These are phyloP conservation scores for Sphagnurus paluster DNA, from an alignment of 1,284 basidiomycete genomes.

Conservation along the genomic window DNA sequence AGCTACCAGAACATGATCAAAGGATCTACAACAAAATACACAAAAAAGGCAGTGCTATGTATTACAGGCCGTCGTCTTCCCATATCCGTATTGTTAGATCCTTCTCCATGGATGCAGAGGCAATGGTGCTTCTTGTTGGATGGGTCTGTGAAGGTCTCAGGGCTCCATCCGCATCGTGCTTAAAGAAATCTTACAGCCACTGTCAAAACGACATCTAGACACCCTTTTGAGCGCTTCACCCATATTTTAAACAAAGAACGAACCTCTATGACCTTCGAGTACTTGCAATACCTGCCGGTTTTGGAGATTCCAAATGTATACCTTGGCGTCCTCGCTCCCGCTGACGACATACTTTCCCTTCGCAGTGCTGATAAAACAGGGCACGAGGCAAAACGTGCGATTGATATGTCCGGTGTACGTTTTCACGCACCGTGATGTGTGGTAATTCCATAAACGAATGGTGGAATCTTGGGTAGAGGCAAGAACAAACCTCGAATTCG, in stretches of 20 bases:
- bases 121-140: conserved; percentile 71
- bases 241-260: conserved; percentile 17
- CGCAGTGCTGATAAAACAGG: conserved; percentile 60
- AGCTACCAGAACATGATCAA: conserved; percentile 20
- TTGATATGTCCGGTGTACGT: conserved; percentile 87
- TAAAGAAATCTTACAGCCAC: conserved; percentile 57
- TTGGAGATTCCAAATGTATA: conserved; percentile 93
- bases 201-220: conserved; percentile 70
- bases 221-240: conserved; percentile 12
- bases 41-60: background rate
- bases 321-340: conserved; percentile 88
- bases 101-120: conserved; percentile 83
- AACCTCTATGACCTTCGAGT: conserved; percentile 81
- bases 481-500: conserved; percentile 87
- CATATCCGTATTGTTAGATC: conserved; percentile 81
- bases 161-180: background rate
- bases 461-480: conserved; percentile 91
- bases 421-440: conserved; percentile 90
- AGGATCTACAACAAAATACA: conserved; percentile 4
- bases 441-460: conserved; percentile 92
- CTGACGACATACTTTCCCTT: conserved; percentile 73
- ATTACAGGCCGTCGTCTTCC: conserved; percentile 46
- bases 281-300: conserved; percentile 73
- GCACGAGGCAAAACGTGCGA: conserved; percentile 72
- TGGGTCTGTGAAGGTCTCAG: conserved; percentile 53